Evolutionary conservation across 176 grass and related monocot species (phyloP).

Genomic region (Rhynchospora pubera): DNA sequence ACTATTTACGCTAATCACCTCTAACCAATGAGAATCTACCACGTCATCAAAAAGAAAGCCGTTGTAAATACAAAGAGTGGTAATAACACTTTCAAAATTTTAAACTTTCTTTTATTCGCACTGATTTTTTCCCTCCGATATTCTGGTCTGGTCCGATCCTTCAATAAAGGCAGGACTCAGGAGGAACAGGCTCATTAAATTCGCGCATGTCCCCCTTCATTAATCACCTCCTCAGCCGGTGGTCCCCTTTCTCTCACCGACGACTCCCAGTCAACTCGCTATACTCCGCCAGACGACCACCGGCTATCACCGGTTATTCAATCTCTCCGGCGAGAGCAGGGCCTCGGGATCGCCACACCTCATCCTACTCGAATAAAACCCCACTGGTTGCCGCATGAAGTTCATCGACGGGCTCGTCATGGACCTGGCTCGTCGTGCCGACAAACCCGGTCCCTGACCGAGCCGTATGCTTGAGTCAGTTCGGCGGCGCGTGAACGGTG

Average conservation of each 20-base stretch:
- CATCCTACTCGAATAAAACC: slow-evolving; percentile 59
- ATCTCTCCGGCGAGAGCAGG: slow-evolving; percentile 82
- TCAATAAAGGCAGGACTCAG: slow-evolving; percentile 17
- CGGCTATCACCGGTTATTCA: slow-evolving; percentile 36
- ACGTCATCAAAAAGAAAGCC: not conserved
- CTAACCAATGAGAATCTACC: not conserved
- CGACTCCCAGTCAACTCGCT: not conserved
- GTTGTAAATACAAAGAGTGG: not conserved
- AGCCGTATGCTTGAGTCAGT: slow-evolving; percentile 28
- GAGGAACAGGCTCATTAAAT: slow-evolving; percentile 14
- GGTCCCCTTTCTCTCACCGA: not conserved
- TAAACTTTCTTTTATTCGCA: not conserved
- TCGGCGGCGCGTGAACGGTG: slow-evolving; percentile 57
- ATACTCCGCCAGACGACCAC: not conserved
- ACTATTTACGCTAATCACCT: too few species aligned
- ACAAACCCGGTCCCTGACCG: slow-evolving; percentile 41
- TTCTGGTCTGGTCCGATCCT: not conserved
- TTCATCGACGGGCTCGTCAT: slow-evolving; percentile 9
- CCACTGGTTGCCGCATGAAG: not conserved
- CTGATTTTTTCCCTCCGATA: not conserved
- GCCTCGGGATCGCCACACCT: slow-evolving; percentile 91
- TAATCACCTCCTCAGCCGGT: slow-evolving; percentile 10
- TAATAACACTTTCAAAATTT: not conserved
- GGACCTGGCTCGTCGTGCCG: slow-evolving; percentile 24
- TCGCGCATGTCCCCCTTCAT: not conserved